Conservation (phyloP, 768 basidiomycete genomes). For the Mrakia gelida region DNA sequence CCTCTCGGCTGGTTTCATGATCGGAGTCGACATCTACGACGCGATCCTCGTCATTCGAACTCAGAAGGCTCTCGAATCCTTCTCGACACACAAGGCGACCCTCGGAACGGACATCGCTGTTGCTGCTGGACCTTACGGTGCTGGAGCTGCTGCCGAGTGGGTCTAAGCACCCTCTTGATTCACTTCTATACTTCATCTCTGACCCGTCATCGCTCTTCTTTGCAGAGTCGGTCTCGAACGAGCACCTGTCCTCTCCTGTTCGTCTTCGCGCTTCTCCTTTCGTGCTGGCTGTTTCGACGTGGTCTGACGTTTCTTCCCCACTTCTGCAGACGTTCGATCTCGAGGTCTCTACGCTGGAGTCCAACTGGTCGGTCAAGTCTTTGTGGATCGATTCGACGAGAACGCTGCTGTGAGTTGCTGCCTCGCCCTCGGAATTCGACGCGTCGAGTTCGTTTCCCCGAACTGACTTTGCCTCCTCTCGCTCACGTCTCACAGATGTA, state of each 20-base stretch:
- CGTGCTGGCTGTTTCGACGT: no score
- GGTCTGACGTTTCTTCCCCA: no score
- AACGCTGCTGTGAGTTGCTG: conserved; percentile 20
- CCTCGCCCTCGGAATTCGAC: neutral
- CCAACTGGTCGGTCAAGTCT: conserved; percentile 44
- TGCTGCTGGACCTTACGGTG: conserved; percentile 43
- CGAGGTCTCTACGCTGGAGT: conserved; percentile 45
- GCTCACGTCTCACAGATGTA: neutral
- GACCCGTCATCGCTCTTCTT: neutral
- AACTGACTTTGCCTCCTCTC: neutral
- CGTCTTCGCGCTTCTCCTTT: conserved; percentile 26
- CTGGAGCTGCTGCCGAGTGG: conserved; percentile 43
- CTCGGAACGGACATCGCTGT: conserved; percentile 37
- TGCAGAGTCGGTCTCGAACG: conserved; percentile 38
- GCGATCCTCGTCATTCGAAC: conserved; percentile 44
- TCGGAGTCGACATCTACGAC: conserved; percentile 45
- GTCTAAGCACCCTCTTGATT: neutral
- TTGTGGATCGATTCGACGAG: conserved; percentile 36
- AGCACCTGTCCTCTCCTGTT: conserved; percentile 43
- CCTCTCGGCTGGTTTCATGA: conserved; percentile 43
- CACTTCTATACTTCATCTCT: neutral
- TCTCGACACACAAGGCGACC: conserved; percentile 41
- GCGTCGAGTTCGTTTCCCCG: neutral
- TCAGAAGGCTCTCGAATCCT: conserved; percentile 42
- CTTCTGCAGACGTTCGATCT: conserved; percentile 6